Evolutionary conservation across 306 rosid species (phyloP).

Genomic region (Prunus davidiana): DNA sequence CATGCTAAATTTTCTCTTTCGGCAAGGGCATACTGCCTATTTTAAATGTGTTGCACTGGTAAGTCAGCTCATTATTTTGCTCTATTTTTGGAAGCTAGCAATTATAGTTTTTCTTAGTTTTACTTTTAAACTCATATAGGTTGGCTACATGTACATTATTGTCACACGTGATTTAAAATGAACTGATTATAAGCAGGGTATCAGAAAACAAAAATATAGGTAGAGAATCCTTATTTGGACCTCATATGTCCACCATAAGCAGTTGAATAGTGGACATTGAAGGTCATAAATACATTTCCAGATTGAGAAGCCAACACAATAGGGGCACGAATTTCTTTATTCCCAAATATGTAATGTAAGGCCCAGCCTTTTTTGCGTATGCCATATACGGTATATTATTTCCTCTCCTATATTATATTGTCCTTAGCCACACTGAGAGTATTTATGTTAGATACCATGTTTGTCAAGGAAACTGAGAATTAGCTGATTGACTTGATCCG

Average conservation of each 20-base stretch:
- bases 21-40: not conserved
- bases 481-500: slow-evolving; percentile 50
- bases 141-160: not conserved
- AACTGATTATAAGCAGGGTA: not conserved
- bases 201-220: not conserved
- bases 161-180: not conserved
- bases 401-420: not conserved
- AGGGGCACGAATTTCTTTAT: not conserved
- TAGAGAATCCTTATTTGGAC: not conserved
- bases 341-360: not conserved
- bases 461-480: slow-evolving; percentile 48
- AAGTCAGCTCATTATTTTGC: not conserved
- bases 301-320: not conserved
- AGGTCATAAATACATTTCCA: not conserved
- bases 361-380: not conserved
- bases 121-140: not conserved
- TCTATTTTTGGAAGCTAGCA: not conserved
- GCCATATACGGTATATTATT: not conserved
- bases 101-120: not conserved
- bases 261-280: not conserved
- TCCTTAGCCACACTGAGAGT: not conserved
- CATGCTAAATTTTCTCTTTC: not conserved
- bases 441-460: slow-evolving; percentile 26
- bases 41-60: not conserved
- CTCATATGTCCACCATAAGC: not conserved